Base-by-base conservation (phyloP, 208 protist genomes). In the Trypanosoma lewisi region DNA sequence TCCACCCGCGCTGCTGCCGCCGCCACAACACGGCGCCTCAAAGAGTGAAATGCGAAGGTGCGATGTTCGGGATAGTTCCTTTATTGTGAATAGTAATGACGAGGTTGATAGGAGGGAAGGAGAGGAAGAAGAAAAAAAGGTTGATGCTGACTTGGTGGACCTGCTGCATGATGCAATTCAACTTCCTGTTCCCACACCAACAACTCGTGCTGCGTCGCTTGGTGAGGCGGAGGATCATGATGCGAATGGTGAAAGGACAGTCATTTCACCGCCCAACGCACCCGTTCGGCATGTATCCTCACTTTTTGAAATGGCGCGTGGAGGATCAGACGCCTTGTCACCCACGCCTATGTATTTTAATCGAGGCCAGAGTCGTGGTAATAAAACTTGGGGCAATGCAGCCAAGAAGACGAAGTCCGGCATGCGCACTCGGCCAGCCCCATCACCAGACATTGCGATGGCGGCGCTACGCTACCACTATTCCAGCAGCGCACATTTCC, bases 391-490 rank as follows among this genome's bases (percentile, higher is more conserved):
- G 12, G 44, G 44, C 3, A 44, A 12, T 7, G 21, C 53, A 28
- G 4, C 21, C 1, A n/a, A 44, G 4, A 58, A 0, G 53, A 21
- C 31, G n/a, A 47, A 9, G 30, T 8, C 14, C 16, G 53, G 47
- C 9, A 5, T 28, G 21, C 6, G 31, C 8, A 16, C 17, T 27
- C 23, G 23, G 21, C 21, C 12, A 5, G 7, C 16, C 19, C 21
- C 53, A n/a, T 47, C 53, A 21, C 53, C 31, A 17, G 4, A 47
- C 36, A 6, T 31, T n/a, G 63, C 69, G n/a, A 52, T 74, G 23
- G 57, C 74, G 31, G 73, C 63, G 48, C 56, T 83, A 17, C 51
- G 65, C 0, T 67, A 72, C 36, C 67, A 67, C 23, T 71, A 58
- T 33, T 56, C 64, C 6, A 66, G 77, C 49, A 75, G 73, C 37